These are phyloP conservation scores for Backusella luteola DNA, from an alignment of 192 early-diverging fungal species.

Conservation along the genomic window DNA sequence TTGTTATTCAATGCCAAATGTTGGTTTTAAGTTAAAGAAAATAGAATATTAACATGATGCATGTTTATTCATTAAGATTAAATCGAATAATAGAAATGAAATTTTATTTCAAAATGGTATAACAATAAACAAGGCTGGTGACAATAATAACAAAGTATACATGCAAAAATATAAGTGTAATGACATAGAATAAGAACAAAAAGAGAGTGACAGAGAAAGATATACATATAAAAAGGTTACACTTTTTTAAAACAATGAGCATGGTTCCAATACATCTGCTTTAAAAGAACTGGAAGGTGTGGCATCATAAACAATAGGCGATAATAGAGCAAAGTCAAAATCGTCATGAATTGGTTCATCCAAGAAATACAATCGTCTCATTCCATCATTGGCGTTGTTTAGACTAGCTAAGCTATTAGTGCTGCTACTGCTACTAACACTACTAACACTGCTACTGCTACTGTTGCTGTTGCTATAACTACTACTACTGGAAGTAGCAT, in stretches of 20 bases:
- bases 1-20: neutral
- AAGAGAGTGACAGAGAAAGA: neutral
- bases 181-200: neutral
- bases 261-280: neutral
- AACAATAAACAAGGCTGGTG: neutral
- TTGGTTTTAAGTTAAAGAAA: neutral
- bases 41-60: neutral
- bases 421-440: neutral
- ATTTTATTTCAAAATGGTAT: neutral
- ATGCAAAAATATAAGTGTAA: neutral
- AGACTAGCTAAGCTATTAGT: neutral
- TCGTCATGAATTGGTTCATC: neutral
- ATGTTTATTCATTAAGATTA: neutral
- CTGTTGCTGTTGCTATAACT: neutral
- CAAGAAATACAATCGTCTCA: neutral
- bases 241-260: neutral
- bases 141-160: neutral
- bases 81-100: neutral
- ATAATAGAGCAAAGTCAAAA: neutral
- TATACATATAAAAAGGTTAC: neutral
- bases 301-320: neutral
- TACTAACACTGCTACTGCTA: neutral
- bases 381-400: neutral
- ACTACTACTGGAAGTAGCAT: neutral
- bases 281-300: neutral